These are phyloP conservation scores for Gigaspora rosea DNA, from an alignment of 192 early-diverging fungal genomes.

Conservation along the genomic window DNA sequence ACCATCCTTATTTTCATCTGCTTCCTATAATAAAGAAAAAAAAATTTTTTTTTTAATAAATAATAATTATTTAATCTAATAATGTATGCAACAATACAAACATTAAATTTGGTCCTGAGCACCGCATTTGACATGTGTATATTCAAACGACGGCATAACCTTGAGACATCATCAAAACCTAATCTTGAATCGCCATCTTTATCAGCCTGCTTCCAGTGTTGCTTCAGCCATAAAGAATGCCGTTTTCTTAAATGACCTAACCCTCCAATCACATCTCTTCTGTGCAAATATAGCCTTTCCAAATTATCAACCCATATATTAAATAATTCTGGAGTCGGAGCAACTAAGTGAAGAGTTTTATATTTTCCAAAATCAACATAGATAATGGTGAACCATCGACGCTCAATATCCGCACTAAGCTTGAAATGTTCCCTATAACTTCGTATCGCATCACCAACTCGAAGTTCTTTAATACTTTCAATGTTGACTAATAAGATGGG, in stretches of 20 bases:
- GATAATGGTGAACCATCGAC: conserved; percentile 47
- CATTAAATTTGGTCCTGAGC: conserved; percentile 62
- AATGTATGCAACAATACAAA: background rate
- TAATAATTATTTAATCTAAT: background rate
- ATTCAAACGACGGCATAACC: conserved; percentile 58
- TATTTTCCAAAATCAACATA: conserved; percentile 47
- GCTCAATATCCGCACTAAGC: conserved; percentile 39
- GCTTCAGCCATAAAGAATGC: conserved; percentile 44
- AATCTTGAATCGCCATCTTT: conserved; percentile 47
- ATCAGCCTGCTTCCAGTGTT: conserved; percentile 51
- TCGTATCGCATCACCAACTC: conserved; percentile 43
- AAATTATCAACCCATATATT: conserved; percentile 46
- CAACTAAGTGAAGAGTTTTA: conserved; percentile 47
- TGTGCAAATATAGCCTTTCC: conserved; percentile 42
- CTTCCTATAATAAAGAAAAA: conserved; percentile 35
- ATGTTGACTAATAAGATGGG: conserved; percentile 42
- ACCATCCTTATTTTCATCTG: conserved; percentile 53
- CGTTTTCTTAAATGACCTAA: conserved; percentile 42
- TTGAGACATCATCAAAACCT: conserved; percentile 43
- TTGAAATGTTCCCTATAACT: conserved; percentile 44
- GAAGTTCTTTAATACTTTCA: conserved; percentile 50
- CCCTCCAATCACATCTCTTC: conserved; percentile 41
- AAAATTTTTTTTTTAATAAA: background rate
- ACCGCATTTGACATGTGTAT: conserved; percentile 62
- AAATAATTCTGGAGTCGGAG: conserved; percentile 40